Conservation (phyloP, 495 filamentous ascomycete genomes). For the Podospora appendiculata region DNA sequence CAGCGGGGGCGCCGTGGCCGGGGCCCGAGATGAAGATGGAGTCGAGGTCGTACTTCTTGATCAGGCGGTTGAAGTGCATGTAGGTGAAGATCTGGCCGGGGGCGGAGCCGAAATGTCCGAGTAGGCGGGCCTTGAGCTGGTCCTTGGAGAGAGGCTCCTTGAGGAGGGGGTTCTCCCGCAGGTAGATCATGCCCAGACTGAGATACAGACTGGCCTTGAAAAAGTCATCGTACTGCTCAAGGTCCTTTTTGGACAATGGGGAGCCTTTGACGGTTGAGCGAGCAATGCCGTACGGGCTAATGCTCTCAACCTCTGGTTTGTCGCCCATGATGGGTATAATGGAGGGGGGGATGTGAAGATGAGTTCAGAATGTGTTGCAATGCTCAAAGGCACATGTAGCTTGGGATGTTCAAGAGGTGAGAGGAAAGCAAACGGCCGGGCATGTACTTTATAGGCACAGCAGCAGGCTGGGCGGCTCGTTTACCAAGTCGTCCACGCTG, state of each 20-base stretch:
- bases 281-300: conserved; percentile 56
- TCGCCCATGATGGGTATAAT: conserved; percentile 23
- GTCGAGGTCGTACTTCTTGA: conserved; percentile 67
- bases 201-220: conserved; percentile 67
- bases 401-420: background rate
- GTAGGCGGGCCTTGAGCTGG: conserved; percentile 59
- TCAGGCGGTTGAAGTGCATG: conserved; percentile 70
- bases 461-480: background rate
- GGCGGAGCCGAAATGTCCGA: conserved; percentile 69
- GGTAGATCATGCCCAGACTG: conserved; percentile 67
- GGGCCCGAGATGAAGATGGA: conserved; percentile 63
- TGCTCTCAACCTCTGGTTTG: conserved; percentile 38
- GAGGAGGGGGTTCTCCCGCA: conserved; percentile 59
- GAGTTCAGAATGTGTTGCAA: background rate
- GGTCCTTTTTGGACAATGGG: conserved; percentile 52
- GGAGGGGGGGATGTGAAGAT: background rate
- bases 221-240: conserved; percentile 58
- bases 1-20: conserved; percentile 63
- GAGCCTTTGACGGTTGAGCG: conserved; percentile 53
- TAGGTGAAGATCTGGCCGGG: conserved; percentile 68
- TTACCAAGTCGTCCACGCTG: too few species aligned
- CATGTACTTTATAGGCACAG: conserved; percentile 2
- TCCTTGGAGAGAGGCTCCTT: conserved; percentile 52
- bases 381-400: background rate
- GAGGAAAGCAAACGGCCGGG: background rate